Conservation (phyloP, 805 yeast genomes). For the Jamesozyma jinghongensis region DNA sequence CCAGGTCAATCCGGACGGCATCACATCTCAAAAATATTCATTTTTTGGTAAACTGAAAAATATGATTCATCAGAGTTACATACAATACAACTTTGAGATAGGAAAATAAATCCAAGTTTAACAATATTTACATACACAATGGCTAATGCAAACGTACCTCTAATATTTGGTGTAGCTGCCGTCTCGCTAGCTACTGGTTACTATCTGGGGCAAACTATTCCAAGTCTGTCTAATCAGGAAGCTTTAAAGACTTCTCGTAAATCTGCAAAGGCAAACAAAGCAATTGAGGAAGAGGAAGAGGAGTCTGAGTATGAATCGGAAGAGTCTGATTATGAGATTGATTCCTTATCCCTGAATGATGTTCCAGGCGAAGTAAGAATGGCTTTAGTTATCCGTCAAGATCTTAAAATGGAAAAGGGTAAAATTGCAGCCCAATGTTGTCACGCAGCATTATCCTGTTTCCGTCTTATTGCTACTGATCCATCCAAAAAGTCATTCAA, state of each 20-base stretch:
- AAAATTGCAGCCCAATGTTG: slow-evolving; percentile 96
- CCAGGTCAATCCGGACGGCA: no score
- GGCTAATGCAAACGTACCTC: slow-evolving; percentile 11
- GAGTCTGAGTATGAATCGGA: slow-evolving; percentile 35
- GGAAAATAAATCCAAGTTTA: not conserved
- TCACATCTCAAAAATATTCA: no score
- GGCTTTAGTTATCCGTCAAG: slow-evolving; percentile 84
- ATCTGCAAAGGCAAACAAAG: slow-evolving; percentile 6
- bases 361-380: slow-evolving; percentile 74
- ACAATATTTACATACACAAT: slow-evolving; percentile 8
- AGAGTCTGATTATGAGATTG: slow-evolving; percentile 49
- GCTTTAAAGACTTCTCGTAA: slow-evolving; percentile 12
- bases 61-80: no score
- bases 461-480: slow-evolving; percentile 53
- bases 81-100: no score
- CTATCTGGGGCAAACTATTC: slow-evolving; percentile 19
- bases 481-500: slow-evolving; percentile 43
- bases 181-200: slow-evolving; percentile 26
- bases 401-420: slow-evolving; percentile 87
- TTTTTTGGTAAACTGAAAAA: no score
- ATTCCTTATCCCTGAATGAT: slow-evolving; percentile 51
- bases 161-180: slow-evolving; percentile 20
- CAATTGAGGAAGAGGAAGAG: slow-evolving; percentile 11
- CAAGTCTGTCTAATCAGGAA: slow-evolving; percentile 9
- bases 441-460: slow-evolving; percentile 93